phyloP scores from a whole-genome alignment of 148 eudicot genomes.

The Simmondsia chinensis region DNA sequence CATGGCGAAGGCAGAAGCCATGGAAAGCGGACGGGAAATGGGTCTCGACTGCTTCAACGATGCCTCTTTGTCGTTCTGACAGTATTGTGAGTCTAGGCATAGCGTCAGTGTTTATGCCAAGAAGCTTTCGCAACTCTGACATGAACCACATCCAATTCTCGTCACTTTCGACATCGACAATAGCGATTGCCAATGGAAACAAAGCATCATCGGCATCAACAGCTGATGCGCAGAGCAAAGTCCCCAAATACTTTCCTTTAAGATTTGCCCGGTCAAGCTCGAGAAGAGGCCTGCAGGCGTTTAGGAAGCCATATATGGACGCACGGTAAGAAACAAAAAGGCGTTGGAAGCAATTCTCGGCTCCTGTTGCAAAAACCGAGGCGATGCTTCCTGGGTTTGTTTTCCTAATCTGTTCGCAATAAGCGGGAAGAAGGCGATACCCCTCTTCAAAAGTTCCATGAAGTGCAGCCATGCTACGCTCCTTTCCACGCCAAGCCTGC shows the following conservation, averaged over 20 bases:
- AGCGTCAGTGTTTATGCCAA: constrained; percentile 80
- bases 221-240: constrained; percentile 80
- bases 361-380: constrained; percentile 64
- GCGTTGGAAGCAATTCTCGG: constrained; percentile 80
- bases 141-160: constrained; percentile 99
- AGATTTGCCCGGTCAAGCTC: constrained; percentile 77
- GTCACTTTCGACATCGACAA: constrained; percentile 84
- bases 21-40: constrained; percentile 87
- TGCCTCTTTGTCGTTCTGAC: constrained; percentile 77
- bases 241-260: constrained; percentile 87
- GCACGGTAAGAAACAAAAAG: constrained; percentile 83
- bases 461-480: constrained; percentile 94
- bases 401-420: constrained; percentile 86
- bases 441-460: constrained; percentile 98
- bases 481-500: constrained; percentile 99
- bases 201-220: constrained; percentile 82
- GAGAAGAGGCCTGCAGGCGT: constrained; percentile 91
- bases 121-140: constrained; percentile 89
- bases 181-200: constrained; percentile 79
- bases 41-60: constrained; percentile 81
- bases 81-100: constrained; percentile 94
- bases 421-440: constrained; percentile 76
- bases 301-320: constrained; percentile 77
- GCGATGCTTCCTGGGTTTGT: constrained; percentile 93
- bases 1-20: constrained; percentile 74